A percentile compares a stretch with the other conserved stretches of the same genome.
phyloP scores from a whole-genome alignment of 2,329 filamentous ascomycete species.

The Remersonia thermophila region DNA sequence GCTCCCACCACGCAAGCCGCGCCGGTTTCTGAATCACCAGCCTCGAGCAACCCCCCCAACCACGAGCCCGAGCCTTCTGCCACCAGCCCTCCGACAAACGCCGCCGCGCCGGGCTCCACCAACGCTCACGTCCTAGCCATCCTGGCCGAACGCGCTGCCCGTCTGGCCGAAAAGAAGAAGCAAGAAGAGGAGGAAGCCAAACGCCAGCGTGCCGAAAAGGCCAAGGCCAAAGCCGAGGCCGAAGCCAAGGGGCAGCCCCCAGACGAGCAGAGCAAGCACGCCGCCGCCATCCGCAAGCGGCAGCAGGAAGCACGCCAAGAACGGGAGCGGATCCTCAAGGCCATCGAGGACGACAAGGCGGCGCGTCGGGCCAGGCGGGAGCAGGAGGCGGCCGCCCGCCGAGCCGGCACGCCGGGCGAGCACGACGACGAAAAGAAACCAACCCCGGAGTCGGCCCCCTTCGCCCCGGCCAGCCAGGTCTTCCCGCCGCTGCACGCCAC shows the following conservation, averaged over 20 bases:
- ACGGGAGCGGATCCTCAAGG: conserved; percentile 56
- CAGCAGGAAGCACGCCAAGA: conserved; percentile 57
- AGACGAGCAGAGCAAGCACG: conserved; percentile 31
- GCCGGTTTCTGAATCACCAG: background rate
- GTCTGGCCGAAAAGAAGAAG: conserved; percentile 32
- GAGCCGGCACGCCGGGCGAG: conserved; percentile 39
- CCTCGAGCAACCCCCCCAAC: conserved; percentile 1
- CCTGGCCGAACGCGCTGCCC: conserved; percentile 38
- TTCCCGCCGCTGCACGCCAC: conserved; percentile 17
- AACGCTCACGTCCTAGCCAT: conserved; percentile 20
- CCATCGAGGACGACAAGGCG: conserved; percentile 62
- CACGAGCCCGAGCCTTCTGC: conserved; percentile 8
- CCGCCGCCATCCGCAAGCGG: conserved; percentile 46
- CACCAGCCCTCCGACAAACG: conserved; percentile 11
- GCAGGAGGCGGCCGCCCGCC: conserved; percentile 38
- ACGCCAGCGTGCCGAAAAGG: conserved; percentile 21
- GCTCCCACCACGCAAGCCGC: background rate
- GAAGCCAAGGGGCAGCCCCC: conserved; percentile 5
- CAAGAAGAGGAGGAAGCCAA: conserved; percentile 30
- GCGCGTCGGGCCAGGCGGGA: no score
- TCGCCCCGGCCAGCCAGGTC: conserved; percentile 22
- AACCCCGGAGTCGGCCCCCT: conserved; percentile 11
- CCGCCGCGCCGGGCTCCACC: conserved; percentile 14
- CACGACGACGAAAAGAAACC: conserved; percentile 19
- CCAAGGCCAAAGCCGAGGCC: conserved; percentile 25